Evolutionary conservation across 441 rosid species (phyloP).

Genomic region (Gossypium lobatum): DNA sequence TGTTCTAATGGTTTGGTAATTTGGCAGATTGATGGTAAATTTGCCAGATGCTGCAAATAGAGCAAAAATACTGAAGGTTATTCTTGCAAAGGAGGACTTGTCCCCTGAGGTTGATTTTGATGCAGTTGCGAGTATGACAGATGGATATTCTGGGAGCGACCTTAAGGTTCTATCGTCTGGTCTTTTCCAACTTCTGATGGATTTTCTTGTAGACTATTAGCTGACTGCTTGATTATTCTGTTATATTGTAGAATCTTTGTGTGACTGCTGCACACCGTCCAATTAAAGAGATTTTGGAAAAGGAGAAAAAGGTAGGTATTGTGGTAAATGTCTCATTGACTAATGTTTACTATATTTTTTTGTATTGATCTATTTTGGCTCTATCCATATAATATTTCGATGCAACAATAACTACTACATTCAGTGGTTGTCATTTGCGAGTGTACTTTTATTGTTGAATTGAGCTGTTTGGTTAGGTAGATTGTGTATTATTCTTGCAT

Average conservation of each 20-base stretch:
- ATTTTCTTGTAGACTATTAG: not conserved
- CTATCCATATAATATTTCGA: not conserved
- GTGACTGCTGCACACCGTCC: conserved; percentile 77
- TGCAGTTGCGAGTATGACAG: conserved; percentile 70
- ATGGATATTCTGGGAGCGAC: conserved; percentile 93
- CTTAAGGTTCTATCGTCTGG: conserved; percentile 54
- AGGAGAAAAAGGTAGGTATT: conserved; percentile 54
- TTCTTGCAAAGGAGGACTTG: conserved; percentile 81
- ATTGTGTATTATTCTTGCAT: not conserved
- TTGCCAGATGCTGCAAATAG: conserved; percentile 84
- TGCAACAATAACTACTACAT: not conserved
- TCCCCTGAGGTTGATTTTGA: conserved; percentile 68
- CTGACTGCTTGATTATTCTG: conserved; percentile 4
- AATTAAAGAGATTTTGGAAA: conserved; percentile 66
- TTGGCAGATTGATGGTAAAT: conserved; percentile 76
- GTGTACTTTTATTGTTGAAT: not conserved
- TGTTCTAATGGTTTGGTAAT: not conserved
- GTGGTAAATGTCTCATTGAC: not conserved
- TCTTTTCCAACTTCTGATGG: conserved; percentile 2
- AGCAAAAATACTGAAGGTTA: conserved; percentile 75
- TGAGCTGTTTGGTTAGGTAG: not conserved
- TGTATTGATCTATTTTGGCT: not conserved
- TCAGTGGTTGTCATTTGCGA: not conserved
- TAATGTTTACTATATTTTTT: not conserved
- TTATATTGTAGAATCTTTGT: conserved; percentile 54